Evolutionary conservation across 2,329 filamentous ascomycete genomes (phyloP).

Genomic region (Zymoseptoria passerinii): DNA sequence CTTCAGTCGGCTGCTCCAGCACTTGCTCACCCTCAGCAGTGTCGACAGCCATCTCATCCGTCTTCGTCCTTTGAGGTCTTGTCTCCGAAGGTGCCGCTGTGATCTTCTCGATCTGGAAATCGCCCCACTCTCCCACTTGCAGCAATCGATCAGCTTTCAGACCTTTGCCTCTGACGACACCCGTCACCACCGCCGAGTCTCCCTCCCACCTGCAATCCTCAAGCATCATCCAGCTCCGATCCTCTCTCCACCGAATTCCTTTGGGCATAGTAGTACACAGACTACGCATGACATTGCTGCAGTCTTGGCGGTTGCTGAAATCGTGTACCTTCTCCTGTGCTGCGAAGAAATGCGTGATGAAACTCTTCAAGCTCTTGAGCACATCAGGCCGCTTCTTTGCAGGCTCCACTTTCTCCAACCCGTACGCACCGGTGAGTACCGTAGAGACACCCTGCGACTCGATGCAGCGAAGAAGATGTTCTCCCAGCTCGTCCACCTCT

Average conservation of each 20-base stretch:
- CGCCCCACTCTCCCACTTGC: constrained; percentile 88
- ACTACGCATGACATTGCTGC: constrained; percentile 80
- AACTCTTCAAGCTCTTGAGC: constrained; percentile 76
- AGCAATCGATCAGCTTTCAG: constrained; percentile 84
- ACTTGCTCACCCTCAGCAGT: constrained; percentile 48
- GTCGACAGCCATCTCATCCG: constrained; percentile 58
- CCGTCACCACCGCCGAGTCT: constrained; percentile 55
- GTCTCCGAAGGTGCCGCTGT: constrained; percentile 61
- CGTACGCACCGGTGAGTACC: constrained; percentile 67
- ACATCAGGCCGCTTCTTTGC: constrained; percentile 70
- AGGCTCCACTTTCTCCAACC: constrained; percentile 67
- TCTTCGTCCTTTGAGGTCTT: constrained; percentile 46
- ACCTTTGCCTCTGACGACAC: constrained; percentile 75
- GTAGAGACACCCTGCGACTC: constrained; percentile 94
- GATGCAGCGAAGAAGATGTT: constrained; percentile 75
- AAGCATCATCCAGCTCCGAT: constrained; percentile 88
- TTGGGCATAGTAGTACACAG: constrained; percentile 88
- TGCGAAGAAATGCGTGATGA: constrained; percentile 90
- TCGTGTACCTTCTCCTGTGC: constrained; percentile 85
- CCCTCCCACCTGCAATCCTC: constrained; percentile 67
- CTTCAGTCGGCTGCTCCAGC: constrained; percentile 64
- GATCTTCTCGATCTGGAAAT: constrained; percentile 87
- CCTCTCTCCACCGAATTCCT: constrained; percentile 90
- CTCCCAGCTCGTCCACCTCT: constrained; percentile 77
- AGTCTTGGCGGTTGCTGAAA: constrained; percentile 81